phyloP scores from a whole-genome alignment of 306 rosid species.

The Castanea sativa region DNA sequence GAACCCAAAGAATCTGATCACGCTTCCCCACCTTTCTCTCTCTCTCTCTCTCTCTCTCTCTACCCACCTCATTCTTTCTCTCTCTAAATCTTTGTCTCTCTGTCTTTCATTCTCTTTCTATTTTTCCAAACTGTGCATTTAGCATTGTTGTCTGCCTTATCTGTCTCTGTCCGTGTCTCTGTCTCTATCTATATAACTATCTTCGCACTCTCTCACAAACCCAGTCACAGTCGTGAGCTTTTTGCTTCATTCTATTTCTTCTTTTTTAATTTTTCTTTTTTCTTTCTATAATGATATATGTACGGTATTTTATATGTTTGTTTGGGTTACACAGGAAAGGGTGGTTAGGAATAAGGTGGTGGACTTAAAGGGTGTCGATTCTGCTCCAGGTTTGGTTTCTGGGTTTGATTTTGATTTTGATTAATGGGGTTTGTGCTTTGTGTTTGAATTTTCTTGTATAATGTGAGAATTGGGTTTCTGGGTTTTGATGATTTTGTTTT shows the following conservation, averaged over 20 bases:
- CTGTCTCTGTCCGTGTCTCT: constrained; percentile 57
- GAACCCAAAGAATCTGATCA: constrained; percentile 66
- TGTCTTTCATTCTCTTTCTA: constrained; percentile 22
- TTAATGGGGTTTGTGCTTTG: not conserved
- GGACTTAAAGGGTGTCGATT: constrained; percentile 73
- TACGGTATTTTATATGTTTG: constrained; percentile 30
- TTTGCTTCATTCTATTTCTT: not conserved
- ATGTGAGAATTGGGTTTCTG: constrained; percentile 9
- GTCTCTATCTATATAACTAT: constrained; percentile 32
- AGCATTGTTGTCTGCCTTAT: constrained; percentile 39
- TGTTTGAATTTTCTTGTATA: not conserved
- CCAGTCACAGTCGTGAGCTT: constrained; percentile 18
- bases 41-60: constrained; percentile 33
- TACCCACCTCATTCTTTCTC: constrained; percentile 2
- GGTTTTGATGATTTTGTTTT: not conserved
- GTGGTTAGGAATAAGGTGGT: constrained; percentile 41
- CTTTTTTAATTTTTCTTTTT: constrained; percentile 19
- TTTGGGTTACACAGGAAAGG: constrained; percentile 68
- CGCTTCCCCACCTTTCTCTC: constrained; percentile 46
- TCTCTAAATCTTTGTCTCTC: constrained; percentile 9
- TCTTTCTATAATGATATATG: constrained; percentile 18
- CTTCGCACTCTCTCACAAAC: constrained; percentile 21
- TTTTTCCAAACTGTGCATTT: constrained; percentile 18
- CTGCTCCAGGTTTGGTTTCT: constrained; percentile 65
- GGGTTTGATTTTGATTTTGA: constrained; percentile 12